phyloP scores from a whole-genome alignment of 192 early-diverging fungal species.

The Coemansia brasiliensis region DNA sequence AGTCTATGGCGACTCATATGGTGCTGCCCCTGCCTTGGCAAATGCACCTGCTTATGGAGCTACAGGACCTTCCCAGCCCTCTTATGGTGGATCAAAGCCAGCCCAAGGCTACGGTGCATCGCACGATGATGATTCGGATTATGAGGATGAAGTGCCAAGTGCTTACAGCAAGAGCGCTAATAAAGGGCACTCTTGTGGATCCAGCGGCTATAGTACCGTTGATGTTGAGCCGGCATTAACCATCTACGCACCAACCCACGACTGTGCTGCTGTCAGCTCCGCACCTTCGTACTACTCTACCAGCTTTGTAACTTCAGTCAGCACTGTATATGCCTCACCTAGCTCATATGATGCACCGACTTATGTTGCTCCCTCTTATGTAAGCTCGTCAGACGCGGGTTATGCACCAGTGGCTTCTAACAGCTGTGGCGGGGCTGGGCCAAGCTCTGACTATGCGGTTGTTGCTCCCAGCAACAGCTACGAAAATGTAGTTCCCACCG shows the following conservation, averaged over 20 bases:
- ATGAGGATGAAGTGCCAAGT: conserved; percentile 1
- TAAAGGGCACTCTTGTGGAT: background rate
- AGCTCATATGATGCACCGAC: conserved; percentile 1
- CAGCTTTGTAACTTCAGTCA: conserved; percentile 20
- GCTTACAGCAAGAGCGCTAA: background rate
- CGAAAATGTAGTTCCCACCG: too few species aligned
- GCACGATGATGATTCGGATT: background rate
- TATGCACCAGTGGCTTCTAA: background rate
- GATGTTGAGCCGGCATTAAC: conserved; percentile 10
- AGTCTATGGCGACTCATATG: conserved; percentile 3
- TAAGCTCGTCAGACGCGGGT: background rate
- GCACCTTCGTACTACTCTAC: conserved; percentile 23
- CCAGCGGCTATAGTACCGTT: background rate
- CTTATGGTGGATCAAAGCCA: conserved; percentile 1
- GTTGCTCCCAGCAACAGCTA: background rate
- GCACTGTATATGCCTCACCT: conserved; percentile 21
- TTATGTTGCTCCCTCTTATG: background rate
- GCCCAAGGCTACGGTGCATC: conserved; percentile 7
- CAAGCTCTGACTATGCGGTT: background rate
- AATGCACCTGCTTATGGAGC: background rate
- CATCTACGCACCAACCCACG: conserved; percentile 3
- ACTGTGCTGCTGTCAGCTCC: background rate
- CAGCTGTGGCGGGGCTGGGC: background rate
- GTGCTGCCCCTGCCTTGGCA: background rate
- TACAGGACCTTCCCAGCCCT: too few species aligned